Base-by-base conservation (phyloP, 2,329 filamentous ascomycete species). In the Penicillium sp. region DNA sequence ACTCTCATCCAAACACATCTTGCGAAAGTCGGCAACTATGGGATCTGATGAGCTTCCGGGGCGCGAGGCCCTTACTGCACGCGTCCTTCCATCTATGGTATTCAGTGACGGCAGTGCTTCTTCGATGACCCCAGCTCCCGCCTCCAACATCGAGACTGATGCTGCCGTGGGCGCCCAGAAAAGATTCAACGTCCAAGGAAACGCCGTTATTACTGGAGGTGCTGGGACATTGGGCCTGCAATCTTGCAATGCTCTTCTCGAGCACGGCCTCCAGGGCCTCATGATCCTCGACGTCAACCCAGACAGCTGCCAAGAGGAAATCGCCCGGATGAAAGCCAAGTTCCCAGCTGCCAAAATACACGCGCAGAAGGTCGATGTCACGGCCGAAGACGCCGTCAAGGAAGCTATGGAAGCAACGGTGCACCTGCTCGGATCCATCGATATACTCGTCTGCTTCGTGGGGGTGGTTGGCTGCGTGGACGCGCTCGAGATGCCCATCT, bases 401-500 rank as follows among this genome's bases (percentile, higher is more conserved):
- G 40, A 45, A 2, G 64, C 63, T 2, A 58, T 67, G 18, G 47
- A 58, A 33, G 40, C 54, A 9, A 58, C 62, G 6, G 48, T 52
- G 3, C 46, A 52, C 0, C 35, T 69, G 1, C 71, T 85, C 2
- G 81, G 81, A 1, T 71, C 72, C 16, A 64, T 88, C 2, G 75
- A 82, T 54, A 79, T 81, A 22, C 70, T 87, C 1, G 76, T 83
- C 55, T 85, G 81, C 58, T 88, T 88, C 61, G 87, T 86, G 0
- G 87, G 88, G 5, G 79, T 90, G 0, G 87, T 89, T 0, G 79
- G 77, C 33, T 86, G 81, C 57, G 74, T 78, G 0, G 79, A 83
- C 54, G 81, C 86, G 0, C 68, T 87, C 1, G 81, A 86, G 2
- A 83, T 85, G 73, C 70, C 76, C 0, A 69, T 79, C 0, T 72